Conservation (phyloP, 345 rosid genomes). For the Abelmoschus esculentus region DNA sequence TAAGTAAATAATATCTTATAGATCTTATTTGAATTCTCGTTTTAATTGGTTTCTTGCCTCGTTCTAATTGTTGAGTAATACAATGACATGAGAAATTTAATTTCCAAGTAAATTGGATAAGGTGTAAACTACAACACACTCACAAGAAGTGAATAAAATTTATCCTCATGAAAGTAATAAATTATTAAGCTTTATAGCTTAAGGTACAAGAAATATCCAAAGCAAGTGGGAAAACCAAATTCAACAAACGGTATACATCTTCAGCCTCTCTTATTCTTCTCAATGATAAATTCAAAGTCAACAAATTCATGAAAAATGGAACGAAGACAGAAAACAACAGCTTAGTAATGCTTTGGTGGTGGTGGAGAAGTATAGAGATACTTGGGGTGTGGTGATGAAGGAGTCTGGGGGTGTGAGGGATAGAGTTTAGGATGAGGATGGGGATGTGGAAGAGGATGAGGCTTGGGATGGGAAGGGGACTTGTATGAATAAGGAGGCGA, state of each 20-base stretch:
- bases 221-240: neutral
- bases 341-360: neutral
- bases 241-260: neutral
- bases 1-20: too few species aligned
- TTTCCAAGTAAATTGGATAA: neutral
- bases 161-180: too few species aligned
- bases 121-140: neutral
- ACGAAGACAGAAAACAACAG: neutral
- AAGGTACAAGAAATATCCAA: neutral
- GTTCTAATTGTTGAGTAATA: too few species aligned
- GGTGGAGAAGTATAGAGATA: neutral
- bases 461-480: neutral
- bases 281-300: neutral
- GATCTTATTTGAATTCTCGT: too few species aligned
- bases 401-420: neutral
- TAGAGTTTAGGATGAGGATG: neutral
- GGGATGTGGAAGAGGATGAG: neutral
- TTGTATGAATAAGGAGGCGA: too few species aligned
- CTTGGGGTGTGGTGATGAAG: neutral
- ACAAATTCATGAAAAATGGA: neutral
- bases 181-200: neutral
- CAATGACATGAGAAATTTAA: neutral
- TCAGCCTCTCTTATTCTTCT: neutral
- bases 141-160: neutral
- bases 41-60: too few species aligned